Conservation (phyloP, 2,329 filamentous ascomycete species). For the Alternaria triticina region DNA sequence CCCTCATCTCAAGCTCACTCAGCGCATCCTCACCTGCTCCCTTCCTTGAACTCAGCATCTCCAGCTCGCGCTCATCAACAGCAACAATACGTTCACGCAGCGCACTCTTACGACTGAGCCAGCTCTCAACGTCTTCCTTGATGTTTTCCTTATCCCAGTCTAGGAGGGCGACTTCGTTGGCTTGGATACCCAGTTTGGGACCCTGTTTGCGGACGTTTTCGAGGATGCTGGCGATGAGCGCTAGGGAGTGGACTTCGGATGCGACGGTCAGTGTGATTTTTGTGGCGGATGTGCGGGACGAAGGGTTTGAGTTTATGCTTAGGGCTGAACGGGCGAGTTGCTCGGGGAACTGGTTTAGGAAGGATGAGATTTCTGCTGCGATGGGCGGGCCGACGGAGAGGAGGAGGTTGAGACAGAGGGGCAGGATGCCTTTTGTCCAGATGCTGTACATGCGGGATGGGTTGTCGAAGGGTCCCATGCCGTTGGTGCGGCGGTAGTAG, state of each 20-base stretch:
- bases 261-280: slow-evolving; percentile 76
- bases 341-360: slow-evolving; percentile 86
- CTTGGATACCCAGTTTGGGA: slow-evolving; percentile 55
- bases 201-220: slow-evolving; percentile 64
- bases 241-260: slow-evolving; percentile 78
- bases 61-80: slow-evolving; percentile 73
- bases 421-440: slow-evolving; percentile 87
- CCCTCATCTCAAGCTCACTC: slow-evolving; percentile 76
- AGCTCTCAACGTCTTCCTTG: slow-evolving; percentile 83
- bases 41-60: slow-evolving; percentile 56
- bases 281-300: slow-evolving; percentile 35
- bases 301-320: slow-evolving; percentile 66
- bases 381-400: slow-evolving; percentile 80
- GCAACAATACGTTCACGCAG: slow-evolving; percentile 77
- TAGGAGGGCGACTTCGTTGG: slow-evolving; percentile 71
- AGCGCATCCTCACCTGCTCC: slow-evolving; percentile 27
- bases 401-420: slow-evolving; percentile 86
- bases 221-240: slow-evolving; percentile 76
- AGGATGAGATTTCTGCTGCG: slow-evolving; percentile 82
- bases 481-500: slow-evolving; percentile 71
- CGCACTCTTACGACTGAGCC: slow-evolving; percentile 71
- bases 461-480: slow-evolving; percentile 80
- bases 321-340: slow-evolving; percentile 76
- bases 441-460: slow-evolving; percentile 81
- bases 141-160: slow-evolving; percentile 76